Conservation (phyloP, 2,329 filamentous ascomycete genomes). For the Fusarium goolgardi region DNA sequence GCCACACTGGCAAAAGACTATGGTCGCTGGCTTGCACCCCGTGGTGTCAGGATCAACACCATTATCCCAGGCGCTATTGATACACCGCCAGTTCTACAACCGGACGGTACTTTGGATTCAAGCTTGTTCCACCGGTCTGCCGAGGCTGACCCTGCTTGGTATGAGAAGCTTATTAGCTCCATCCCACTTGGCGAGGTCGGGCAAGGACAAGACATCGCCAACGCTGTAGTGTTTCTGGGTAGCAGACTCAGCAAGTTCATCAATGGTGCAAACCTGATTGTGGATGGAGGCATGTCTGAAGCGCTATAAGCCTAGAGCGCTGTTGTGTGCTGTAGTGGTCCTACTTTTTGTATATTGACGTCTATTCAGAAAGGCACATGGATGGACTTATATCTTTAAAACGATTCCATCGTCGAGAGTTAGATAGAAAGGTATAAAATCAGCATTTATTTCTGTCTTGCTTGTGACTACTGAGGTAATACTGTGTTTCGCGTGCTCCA, state of each 20-base stretch:
- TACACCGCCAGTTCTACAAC: slow-evolving; percentile 14
- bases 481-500: too few relatives aligned
- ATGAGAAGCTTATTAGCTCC: slow-evolving; percentile 7
- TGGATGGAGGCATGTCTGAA: slow-evolving; percentile 41
- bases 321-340: rapidly evolving
- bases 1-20: slow-evolving; percentile 44
- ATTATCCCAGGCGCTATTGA: slow-evolving; percentile 40
- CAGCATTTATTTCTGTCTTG: neutral
- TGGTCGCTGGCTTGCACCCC: slow-evolving; percentile 30
- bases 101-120: slow-evolving; percentile 40
- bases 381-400: rapidly evolving
- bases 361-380: too few relatives aligned
- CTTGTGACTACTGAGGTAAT: rapidly evolving
- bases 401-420: rapidly evolving
- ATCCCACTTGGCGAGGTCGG: slow-evolving; percentile 37
- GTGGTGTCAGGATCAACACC: slow-evolving; percentile 44
- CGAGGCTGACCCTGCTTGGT: slow-evolving; percentile 15
- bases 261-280: slow-evolving; percentile 34
- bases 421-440: neutral
- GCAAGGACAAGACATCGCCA: slow-evolving; percentile 37
- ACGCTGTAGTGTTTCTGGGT: slow-evolving; percentile 42
- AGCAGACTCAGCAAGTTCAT: slow-evolving; percentile 41
- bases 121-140: slow-evolving; percentile 33
- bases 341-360: too few relatives aligned
- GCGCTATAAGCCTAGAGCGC: rapidly evolving